Evolutionary conservation across 305 asterid species (phyloP), one percentile per base, ranked within the genome.

Genomic region (Solanum hybrid): DNA sequence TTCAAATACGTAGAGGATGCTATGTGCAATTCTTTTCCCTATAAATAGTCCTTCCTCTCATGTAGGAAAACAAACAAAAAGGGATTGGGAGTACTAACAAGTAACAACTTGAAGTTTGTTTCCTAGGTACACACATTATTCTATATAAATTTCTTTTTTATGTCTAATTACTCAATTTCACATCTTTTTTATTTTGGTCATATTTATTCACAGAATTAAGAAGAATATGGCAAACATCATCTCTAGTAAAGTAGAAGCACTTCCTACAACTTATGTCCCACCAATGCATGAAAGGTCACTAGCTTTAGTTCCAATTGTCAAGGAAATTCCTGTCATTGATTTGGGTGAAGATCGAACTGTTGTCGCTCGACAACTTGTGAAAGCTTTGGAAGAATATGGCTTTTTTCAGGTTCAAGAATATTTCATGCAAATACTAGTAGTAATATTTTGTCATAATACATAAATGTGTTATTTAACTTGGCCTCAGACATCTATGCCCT

Each of bases 311-410:
- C 93, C 90, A 8, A 46, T 79, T 7, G 85, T 22, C 89, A 82
- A 87, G 27, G 90, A 82, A 86, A 90, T 92, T 86, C 93, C 95
- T 8, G 85, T 90, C 17, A 88, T 93, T 27, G 91, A 93, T 34
- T 92, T 93, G 34, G 80, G 40, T 9, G 32, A 85, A 38, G 89
- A 86, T n/a, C 24, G 24, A 38, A 32, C 1, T 38, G 86, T 80
- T 38, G 31, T 90, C 11, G 42, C 90, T 37, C 89, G 90, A 64
- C 89, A 35, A 31, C 90, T 93, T 69, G 72, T 86, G 10, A 86
- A 90, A 22, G 94, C 94, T 87, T 75, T 89, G 89, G 91, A 91
- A 78, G 89, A 93, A 40, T 90, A 86, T 42, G 95, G 92, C 6
- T 91, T 92, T 32, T 91, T 93, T 17, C 93, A 90, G 94, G 94